These are phyloP conservation scores for Fusarium albosuccineum DNA, from an alignment of 2,329 filamentous ascomycete species.

Conservation along the genomic window DNA sequence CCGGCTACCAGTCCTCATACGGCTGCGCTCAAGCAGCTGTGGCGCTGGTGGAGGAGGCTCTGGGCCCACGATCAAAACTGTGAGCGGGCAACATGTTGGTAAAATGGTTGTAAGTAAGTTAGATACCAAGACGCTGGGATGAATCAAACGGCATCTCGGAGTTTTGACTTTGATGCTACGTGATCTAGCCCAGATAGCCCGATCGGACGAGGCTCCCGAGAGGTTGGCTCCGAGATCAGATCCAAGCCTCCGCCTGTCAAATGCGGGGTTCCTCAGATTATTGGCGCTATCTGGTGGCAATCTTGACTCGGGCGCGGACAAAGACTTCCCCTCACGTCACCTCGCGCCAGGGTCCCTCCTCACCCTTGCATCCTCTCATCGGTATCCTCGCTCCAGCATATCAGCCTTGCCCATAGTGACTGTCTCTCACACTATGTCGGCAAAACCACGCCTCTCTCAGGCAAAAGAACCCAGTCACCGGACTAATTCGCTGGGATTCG, in stretches of 20 bases:
- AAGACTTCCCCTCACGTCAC: background rate
- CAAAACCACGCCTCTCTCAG: background rate
- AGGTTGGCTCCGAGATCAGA: no score
- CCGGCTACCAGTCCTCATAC: background rate
- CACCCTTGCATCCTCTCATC: conserved; percentile 7
- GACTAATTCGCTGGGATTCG: conserved; percentile 16
- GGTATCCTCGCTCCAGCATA: background rate
- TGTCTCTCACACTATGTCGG: background rate
- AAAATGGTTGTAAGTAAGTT: no score
- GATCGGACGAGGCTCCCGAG: no score
- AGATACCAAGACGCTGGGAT: no score
- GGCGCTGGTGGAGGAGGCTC: conserved; percentile 5
- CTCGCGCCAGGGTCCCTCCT: background rate
- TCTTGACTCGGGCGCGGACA: no score
- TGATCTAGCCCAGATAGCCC: no score
- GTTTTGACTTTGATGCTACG: no score
- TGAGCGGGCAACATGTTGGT: background rate
- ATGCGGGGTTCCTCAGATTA: background rate
- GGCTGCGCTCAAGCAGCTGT: conserved; percentile 13
- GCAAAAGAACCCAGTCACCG: background rate
- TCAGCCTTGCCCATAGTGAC: no score
- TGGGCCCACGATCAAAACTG: conserved; percentile 2
- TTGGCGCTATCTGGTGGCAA: background rate
- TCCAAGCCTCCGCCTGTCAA: background rate
- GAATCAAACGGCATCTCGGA: no score